These are phyloP conservation scores for Xylariaceae sp. DNA, from an alignment of 2,329 filamentous ascomycete species.

Conservation along the genomic window DNA sequence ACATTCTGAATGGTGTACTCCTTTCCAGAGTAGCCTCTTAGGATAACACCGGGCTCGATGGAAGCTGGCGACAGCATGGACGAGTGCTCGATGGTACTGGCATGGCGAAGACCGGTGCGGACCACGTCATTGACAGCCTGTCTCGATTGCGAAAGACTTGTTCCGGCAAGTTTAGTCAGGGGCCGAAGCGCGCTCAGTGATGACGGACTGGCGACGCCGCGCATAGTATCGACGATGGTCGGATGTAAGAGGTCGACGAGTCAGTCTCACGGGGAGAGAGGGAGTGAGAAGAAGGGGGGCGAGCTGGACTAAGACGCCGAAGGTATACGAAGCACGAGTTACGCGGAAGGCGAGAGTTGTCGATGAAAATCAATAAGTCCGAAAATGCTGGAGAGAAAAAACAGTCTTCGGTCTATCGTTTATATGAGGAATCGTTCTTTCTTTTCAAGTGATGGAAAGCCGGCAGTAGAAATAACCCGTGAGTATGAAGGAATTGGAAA, in stretches of 20 bases:
- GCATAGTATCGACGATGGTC: constrained; percentile 23
- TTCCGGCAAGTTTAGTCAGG: constrained; percentile 23
- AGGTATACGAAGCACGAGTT: too few species aligned
- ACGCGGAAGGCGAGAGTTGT: too few species aligned
- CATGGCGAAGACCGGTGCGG: constrained; percentile 23
- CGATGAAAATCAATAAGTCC: too few species aligned
- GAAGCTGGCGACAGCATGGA: constrained; percentile 16
- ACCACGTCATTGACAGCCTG: constrained; percentile 17
- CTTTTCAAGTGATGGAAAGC: too few species aligned
- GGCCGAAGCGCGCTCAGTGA: constrained; percentile 29
- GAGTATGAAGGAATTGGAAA: too few species aligned
- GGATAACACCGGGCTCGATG: constrained; percentile 28
- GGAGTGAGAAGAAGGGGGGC: neutral
- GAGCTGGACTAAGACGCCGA: neutral
- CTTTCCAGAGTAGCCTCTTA: constrained; percentile 31
- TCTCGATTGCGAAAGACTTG: constrained; percentile 24
- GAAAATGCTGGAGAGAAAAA: too few species aligned
- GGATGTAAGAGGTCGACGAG: neutral
- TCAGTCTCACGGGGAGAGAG: neutral
- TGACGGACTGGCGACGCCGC: constrained; percentile 26
- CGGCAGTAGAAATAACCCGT: too few species aligned
- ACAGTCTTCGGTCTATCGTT: too few species aligned
- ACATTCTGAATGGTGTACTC: constrained; percentile 33
- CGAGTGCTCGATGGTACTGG: constrained; percentile 26
- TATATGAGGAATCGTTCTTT: too few species aligned